Evolutionary conservation across 441 rosid species (phyloP).

Genomic region (Syzygium malaccense): DNA sequence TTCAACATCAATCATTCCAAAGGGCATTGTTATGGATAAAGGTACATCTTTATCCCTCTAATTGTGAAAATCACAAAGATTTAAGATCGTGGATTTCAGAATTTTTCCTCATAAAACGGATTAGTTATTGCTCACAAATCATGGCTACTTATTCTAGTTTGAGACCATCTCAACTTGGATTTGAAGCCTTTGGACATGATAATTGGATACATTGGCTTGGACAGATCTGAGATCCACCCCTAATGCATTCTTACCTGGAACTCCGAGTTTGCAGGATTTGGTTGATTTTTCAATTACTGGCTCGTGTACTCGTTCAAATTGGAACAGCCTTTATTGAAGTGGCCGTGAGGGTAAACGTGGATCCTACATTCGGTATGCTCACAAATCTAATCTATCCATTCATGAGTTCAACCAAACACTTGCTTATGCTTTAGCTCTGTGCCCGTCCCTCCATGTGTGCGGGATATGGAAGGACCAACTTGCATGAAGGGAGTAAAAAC

Average conservation of each 20-base stretch:
- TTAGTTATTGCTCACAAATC: no score
- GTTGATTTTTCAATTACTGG: conserved; percentile 35
- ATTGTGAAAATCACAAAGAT: no score
- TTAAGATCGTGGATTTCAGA: no score
- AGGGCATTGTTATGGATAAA: no score
- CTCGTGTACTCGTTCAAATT: conserved; percentile 28
- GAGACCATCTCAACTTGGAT: conserved; percentile 56
- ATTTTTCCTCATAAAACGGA: no score
- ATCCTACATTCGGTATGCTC: conserved; percentile 64
- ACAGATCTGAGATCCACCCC: conserved; percentile 63
- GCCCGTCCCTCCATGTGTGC: conserved; percentile 91
- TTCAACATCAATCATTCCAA: no score
- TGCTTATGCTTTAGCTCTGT: conserved; percentile 94
- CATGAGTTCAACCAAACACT: conserved; percentile 79
- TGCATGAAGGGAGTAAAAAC: conserved; percentile 91
- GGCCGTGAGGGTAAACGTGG: conserved; percentile 87
- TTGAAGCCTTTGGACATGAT: conserved; percentile 76
- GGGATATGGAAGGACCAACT: conserved; percentile 78
- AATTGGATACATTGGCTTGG: conserved; percentile 68
- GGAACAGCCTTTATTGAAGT: conserved; percentile 42
- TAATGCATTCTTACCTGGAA: conserved; percentile 58
- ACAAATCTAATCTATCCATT: conserved; percentile 83
- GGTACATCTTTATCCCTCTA: no score
- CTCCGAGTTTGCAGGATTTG: conserved; percentile 30
- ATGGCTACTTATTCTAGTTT: conserved; percentile 15